Evolutionary conservation across 2,329 filamentous ascomycete species (phyloP), one percentile per base, ranked within the genome.

Genomic region (Scytalidium lignicola): DNA sequence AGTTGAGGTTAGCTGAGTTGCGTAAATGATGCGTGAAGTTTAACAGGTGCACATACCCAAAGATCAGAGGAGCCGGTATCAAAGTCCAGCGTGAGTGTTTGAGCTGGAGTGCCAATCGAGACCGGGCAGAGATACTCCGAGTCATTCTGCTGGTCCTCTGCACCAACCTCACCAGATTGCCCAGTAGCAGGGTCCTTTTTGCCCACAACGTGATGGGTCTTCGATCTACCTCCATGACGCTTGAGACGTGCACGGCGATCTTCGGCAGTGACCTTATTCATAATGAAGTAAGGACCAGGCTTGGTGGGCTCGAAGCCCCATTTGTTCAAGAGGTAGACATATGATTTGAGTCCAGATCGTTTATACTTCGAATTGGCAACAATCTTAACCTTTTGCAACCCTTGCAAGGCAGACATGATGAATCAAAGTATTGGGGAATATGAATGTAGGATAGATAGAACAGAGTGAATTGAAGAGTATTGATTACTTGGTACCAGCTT

Each of bases 61-160:
- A 86, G 71, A 69, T 88, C 85, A 18, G 83, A 75, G 10, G 82
- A 86, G 18, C 84, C 84, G 37, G 84, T 87, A 62, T 89, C 85
- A 53, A 88, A 87, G 59, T 87, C 78, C 13, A 88, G 65, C 54
- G 74, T 75, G 41, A 83, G 56, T 42, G 68, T 80, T 68, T 88
- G 84, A 1, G 74, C 65, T 15, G 84, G 84, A 1, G 78, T 83
- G 22, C 86, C 86, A 52, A 89, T 82, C 13, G 68, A 62, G 21
- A 88, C 78, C 23, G 78, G 73, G 43, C 78, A 83, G 19, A 88
- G 74, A 61, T 88, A 87, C 67, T 79, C 67, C 5, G 77, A 70
- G 54, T 88, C 84, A 57, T 86, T 85, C 65, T 88, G 80, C 47
- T 80, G 73, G 61, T 88, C 85, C 20, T 85, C 74, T 5, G 79